Evolutionary conservation across 2,329 filamentous ascomycete genomes (phyloP), one percentile per base, ranked within the genome.

Genomic region (Clonostachys chloroleuca): DNA sequence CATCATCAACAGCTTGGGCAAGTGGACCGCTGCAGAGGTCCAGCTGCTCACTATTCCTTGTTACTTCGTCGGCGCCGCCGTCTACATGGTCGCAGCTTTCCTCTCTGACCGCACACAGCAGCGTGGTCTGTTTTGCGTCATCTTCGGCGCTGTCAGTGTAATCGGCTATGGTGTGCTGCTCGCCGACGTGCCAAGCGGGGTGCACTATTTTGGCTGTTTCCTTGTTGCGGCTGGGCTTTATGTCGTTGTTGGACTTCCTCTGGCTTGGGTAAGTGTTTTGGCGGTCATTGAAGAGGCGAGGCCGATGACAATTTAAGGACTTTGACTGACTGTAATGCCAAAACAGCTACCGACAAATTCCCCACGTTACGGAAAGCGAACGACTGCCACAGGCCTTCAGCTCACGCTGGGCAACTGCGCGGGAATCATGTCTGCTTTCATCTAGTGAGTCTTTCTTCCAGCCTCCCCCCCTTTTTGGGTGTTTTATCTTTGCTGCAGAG

Each of bases 11-110:
- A 82, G 77, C 5, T 78, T 92, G 45, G 84, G 86, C 4, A 50
- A 56, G 12, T 89, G 86, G 72, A 74, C 79, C 0, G 70, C 72
- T 0, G 78, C 86, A 0, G 74, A 87, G 57, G 80, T 89, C 6
- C 87, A 92, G 62, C 80, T 88, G 34, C 75, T 92, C 34, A 92
- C 88, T 0, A 86, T 92, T 42, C 88, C 88, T 0, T 89, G 86
- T 63, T 92, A 92, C 60, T 80, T 81, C 6, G 62, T 90, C 5
- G 88, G 87, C 5, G 87, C 87, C 0, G 72, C 84, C 6, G 79
- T 77, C 0, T 92, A 90, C 61, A 78, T 92, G 61, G 52, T 72
- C 9, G 72, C 81, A 3, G 87, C 87, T 0, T 79, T 76, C 56
- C 64, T 87, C 41, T 89, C 84, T 5, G 88, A 92, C 59, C 74